These are phyloP conservation scores for Eleusine coracana DNA, from an alignment of 176 grass and related monocot species.

Conservation along the genomic window DNA sequence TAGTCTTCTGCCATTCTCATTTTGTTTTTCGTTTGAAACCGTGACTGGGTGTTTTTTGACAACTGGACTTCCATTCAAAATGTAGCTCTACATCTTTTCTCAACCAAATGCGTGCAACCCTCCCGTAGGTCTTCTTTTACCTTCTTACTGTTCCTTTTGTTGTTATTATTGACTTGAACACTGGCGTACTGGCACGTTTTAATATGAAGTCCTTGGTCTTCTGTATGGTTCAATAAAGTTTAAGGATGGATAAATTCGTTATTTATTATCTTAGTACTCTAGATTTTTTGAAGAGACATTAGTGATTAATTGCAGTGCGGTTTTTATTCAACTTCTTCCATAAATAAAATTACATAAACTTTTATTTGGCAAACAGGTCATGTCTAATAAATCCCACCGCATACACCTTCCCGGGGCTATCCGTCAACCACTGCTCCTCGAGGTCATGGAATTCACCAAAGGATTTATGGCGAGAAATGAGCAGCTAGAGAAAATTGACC, in stretches of 20 bases:
- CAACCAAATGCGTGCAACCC: background rate
- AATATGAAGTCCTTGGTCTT: constrained; percentile 11
- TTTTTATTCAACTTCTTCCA: constrained; percentile 23
- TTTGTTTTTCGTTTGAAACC: background rate
- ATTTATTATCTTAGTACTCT: background rate
- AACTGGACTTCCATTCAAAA: background rate
- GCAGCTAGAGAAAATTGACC: constrained; percentile 52
- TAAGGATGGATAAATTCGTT: background rate
- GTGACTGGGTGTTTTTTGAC: background rate
- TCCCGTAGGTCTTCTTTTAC: background rate
- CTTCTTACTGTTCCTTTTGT: constrained; percentile 1
- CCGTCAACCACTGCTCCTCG: constrained; percentile 71
- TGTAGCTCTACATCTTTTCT: background rate
- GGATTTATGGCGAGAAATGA: constrained; percentile 57
- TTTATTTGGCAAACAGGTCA: constrained; percentile 53
- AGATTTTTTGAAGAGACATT: constrained; percentile 11
- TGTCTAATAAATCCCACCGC: constrained; percentile 47
- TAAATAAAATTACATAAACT: background rate
- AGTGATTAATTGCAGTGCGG: constrained; percentile 7
- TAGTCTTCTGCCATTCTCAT: background rate
- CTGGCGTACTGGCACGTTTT: background rate
- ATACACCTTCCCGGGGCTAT: constrained; percentile 73
- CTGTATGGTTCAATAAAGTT: background rate
- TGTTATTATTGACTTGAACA: background rate
- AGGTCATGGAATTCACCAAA: constrained; percentile 71